Evolutionary conservation across 2,329 filamentous ascomycete species (phyloP).

Genomic region (Pezicula neosporulosa): DNA sequence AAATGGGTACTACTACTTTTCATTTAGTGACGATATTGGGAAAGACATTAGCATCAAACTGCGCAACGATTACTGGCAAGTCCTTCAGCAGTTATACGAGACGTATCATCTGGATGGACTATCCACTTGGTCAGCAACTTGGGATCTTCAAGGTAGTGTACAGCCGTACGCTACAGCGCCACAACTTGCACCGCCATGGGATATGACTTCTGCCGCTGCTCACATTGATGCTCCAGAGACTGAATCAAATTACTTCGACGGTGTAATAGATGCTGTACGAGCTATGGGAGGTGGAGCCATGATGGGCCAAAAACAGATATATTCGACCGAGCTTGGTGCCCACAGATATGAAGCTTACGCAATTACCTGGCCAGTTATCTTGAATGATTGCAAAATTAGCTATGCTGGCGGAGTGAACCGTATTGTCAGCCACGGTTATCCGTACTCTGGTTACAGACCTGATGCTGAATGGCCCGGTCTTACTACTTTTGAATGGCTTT

Average conservation of each 20-base stretch:
- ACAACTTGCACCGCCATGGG: not conserved
- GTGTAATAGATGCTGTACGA: constrained; percentile 4
- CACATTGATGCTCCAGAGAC: constrained; percentile 2
- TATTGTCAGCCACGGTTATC: constrained; percentile 1
- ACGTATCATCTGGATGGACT: constrained; percentile 1
- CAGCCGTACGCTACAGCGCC: constrained; percentile 1
- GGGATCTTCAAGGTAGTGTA: not conserved
- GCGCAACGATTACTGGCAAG: not conserved
- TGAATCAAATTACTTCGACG: not conserved
- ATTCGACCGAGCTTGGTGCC: constrained; percentile 5
- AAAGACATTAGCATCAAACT: not conserved
- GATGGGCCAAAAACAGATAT: constrained; percentile 5
- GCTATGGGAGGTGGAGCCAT: constrained; percentile 6
- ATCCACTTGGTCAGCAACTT: not conserved
- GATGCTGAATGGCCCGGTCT: constrained; percentile 2
- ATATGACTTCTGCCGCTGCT: constrained; percentile 1
- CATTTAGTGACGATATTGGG: not conserved
- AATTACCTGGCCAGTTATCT: constrained; percentile 5
- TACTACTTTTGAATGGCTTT: constrained; percentile 3
- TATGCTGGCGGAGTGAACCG: constrained; percentile 1
- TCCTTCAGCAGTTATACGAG: not conserved
- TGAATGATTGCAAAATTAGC: constrained; percentile 2
- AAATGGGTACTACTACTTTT: constrained; percentile 1
- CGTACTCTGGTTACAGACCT: constrained; percentile 1
- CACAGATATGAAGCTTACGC: constrained; percentile 4